Evolutionary conservation across 495 filamentous ascomycete genomes (phyloP).

Genomic region (Trichoderma asperelloides): DNA sequence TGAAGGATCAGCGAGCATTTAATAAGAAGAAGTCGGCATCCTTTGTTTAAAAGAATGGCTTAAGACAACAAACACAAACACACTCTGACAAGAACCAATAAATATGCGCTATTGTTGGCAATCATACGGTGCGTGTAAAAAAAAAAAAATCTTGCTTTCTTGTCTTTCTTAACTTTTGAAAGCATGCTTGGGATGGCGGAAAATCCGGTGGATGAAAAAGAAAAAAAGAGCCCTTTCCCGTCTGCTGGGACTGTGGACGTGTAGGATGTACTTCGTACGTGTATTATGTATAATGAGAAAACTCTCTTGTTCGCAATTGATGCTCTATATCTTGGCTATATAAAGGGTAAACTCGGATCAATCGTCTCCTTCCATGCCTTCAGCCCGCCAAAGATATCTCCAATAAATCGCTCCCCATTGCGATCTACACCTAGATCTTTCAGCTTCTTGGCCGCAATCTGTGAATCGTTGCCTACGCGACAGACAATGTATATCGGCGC

Average conservation of each 20-base stretch:
- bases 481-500: slow-evolving; percentile 68
- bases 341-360: slow-evolving; percentile 59
- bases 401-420: slow-evolving; percentile 49
- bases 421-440: slow-evolving; percentile 56
- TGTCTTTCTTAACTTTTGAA: not conserved
- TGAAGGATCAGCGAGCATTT: slow-evolving; percentile 96
- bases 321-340: slow-evolving; percentile 34
- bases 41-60: slow-evolving; percentile 34
- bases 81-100: not conserved
- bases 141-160: not conserved
- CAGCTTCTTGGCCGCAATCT: slow-evolving; percentile 61
- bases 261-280: slow-evolving; percentile 3
- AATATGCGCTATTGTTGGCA: not conserved
- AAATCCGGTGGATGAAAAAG: not conserved
- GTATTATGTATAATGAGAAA: slow-evolving; percentile 6
- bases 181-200: not conserved
- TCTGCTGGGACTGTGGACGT: not conserved
- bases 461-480: slow-evolving; percentile 81
- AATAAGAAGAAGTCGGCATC: slow-evolving; percentile 71
- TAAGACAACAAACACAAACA: not conserved
- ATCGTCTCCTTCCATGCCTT: slow-evolving; percentile 75
- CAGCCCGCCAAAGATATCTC: slow-evolving; percentile 76
- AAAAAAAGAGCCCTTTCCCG: not conserved
- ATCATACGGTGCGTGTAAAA: not conserved
- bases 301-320: not conserved